These are phyloP conservation scores for Chalciporus chontae DNA, from an alignment of 768 basidiomycete genomes.

Conservation along the genomic window DNA sequence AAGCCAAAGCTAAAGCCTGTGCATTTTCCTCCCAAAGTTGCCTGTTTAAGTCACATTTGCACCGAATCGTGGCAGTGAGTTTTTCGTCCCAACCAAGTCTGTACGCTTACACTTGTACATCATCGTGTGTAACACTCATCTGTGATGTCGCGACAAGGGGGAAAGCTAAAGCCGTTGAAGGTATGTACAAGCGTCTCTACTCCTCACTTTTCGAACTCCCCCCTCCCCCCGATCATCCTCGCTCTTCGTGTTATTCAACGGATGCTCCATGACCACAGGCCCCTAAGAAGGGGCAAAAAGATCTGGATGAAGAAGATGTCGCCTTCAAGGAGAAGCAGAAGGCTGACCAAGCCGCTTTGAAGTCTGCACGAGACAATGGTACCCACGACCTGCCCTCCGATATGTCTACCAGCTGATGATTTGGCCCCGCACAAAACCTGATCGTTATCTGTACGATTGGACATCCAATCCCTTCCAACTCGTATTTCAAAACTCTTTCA, in stretches of 20 bases:
- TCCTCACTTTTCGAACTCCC: not conserved
- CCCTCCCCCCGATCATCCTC: not conserved
- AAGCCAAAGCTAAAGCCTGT: no score
- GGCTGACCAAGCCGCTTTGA: constrained; percentile 67
- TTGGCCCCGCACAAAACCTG: not conserved
- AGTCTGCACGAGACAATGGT: constrained; percentile 75
- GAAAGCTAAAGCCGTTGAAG: constrained; percentile 87
- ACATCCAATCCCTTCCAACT: not conserved
- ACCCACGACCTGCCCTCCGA: constrained; percentile 15
- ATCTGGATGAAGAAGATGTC: constrained; percentile 63
- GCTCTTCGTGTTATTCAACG: not conserved
- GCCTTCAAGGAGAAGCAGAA: constrained; percentile 79
- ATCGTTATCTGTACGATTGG: not conserved
- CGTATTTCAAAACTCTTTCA: no score
- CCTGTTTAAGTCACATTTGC: not conserved
- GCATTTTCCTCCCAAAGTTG: not conserved
- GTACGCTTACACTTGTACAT: not conserved
- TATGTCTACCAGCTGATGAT: not conserved
- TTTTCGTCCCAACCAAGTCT: constrained; percentile 5
- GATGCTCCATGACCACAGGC: constrained; percentile 43
- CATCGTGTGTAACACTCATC: constrained; percentile 3
- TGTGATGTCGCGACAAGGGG: constrained; percentile 59
- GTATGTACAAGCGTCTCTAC: constrained; percentile 32
- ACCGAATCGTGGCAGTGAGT: not conserved
- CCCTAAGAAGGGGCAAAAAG: constrained; percentile 78